phyloP scores from a whole-genome alignment of 768 basidiomycete species.

The Calocybe indica region DNA sequence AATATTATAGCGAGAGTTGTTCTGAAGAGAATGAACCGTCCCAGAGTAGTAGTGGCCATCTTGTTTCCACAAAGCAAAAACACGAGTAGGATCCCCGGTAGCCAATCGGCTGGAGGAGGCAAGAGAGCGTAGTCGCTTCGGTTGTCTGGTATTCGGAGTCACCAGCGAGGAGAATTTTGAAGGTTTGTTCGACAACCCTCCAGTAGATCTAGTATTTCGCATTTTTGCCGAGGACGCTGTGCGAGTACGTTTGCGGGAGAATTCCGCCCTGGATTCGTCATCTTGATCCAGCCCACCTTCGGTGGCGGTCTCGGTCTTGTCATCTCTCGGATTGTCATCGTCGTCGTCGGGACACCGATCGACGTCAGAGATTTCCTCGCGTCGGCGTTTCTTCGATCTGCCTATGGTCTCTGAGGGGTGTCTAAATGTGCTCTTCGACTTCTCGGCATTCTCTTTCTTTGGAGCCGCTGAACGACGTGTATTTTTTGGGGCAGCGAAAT shows the following conservation, averaged over 20 bases:
- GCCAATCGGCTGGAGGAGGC: constrained; percentile 15
- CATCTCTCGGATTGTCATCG: constrained; percentile 22
- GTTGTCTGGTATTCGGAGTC: constrained; percentile 24
- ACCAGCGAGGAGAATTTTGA: constrained; percentile 18
- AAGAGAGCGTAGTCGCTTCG: constrained; percentile 34
- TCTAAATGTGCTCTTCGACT: no score
- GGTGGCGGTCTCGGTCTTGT: constrained; percentile 34
- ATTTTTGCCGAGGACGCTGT: constrained; percentile 14
- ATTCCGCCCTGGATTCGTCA: constrained; percentile 12
- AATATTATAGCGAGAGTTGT: constrained; percentile 34
- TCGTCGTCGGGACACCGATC: constrained; percentile 8
- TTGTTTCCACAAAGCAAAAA: constrained; percentile 65
- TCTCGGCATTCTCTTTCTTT: no score
- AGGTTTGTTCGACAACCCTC: constrained; percentile 10
- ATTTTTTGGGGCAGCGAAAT: no score
- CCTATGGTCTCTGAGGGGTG: no score
- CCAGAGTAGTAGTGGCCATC: constrained; percentile 62
- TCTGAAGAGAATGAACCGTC: constrained; percentile 32
- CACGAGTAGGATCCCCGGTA: constrained; percentile 37
- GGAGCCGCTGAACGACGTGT: no score
- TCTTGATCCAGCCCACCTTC: constrained; percentile 32
- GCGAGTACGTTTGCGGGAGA: constrained; percentile 43
- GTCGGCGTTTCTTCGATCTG: no score
- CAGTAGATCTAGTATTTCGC: constrained; percentile 14
- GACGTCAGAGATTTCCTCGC: no score